Conservation (phyloP, 257 asterid species). For the Osmanthus fragrans region DNA sequence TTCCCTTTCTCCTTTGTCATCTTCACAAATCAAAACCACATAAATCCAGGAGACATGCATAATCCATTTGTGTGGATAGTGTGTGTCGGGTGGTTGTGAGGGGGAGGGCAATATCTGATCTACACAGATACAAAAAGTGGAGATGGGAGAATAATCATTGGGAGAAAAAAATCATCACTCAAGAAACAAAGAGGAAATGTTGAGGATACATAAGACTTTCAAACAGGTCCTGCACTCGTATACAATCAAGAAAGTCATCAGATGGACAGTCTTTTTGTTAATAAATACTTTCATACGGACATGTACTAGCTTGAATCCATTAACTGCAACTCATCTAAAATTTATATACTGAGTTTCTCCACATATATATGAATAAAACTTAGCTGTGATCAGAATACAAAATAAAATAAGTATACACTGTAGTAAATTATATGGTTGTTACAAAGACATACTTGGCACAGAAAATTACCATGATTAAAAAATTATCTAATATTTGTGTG, state of each 20-base stretch:
- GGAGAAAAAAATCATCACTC: background rate
- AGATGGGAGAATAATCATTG: too few relatives aligned
- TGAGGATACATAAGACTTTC: background rate
- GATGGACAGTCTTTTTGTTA: background rate
- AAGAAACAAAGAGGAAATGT: background rate
- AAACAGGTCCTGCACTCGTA: background rate
- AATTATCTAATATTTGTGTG: background rate
- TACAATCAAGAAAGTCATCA: slow-evolving; percentile 6
- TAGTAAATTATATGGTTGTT: background rate
- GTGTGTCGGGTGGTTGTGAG: too few relatives aligned
- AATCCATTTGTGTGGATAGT: too few relatives aligned
- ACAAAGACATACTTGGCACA: background rate
- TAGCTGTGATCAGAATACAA: background rate
- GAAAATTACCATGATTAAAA: background rate
- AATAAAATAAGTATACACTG: background rate
- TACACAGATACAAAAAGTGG: too few relatives aligned
- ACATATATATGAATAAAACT: background rate
- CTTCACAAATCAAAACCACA: slow-evolving; percentile 1
- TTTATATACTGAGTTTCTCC: too few relatives aligned
- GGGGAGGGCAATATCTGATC: too few relatives aligned
- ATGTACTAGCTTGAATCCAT: too few relatives aligned
- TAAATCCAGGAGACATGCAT: background rate
- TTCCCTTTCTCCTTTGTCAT: background rate
- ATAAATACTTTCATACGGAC: background rate
- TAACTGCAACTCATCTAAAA: background rate